These are phyloP conservation scores for Alternaria arbusti DNA, from an alignment of 2,329 filamentous ascomycete genomes.

Conservation along the genomic window DNA sequence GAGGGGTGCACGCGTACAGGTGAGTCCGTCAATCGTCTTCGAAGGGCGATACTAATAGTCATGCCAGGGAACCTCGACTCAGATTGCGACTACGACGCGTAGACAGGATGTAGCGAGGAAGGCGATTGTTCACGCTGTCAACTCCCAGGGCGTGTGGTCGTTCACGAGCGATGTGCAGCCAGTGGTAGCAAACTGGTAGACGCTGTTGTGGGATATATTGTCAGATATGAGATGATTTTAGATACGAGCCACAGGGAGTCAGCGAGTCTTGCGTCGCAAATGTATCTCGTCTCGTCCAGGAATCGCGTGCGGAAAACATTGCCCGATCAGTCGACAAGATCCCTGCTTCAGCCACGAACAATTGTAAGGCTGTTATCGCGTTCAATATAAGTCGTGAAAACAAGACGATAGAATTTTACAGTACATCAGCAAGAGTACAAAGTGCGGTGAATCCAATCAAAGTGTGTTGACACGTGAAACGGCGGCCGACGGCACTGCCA, in stretches of 20 bases:
- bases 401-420: not conserved
- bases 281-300: not conserved
- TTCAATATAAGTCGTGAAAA: too few species aligned
- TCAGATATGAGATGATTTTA: too few species aligned
- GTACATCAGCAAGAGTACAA: not conserved
- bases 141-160: constrained; percentile 12
- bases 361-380: not conserved
- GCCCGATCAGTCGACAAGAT: constrained; percentile 1
- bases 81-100: constrained; percentile 1
- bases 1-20: constrained; percentile 10
- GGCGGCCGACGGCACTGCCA: constrained; percentile 4
- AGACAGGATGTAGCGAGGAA: constrained; percentile 3
- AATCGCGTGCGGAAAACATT: not conserved
- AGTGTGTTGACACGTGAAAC: not conserved
- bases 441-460: not conserved
- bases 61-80: not conserved
- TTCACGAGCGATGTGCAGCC: constrained; percentile 4
- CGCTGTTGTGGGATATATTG: not conserved
- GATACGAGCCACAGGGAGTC: not conserved
- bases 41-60: not conserved
- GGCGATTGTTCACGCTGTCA: constrained; percentile 10
- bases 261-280: not conserved
- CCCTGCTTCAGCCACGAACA: not conserved
- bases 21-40: not conserved
- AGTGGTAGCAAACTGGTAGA: constrained; percentile 7